Percentiles rank a stretch among this genome's conserved stretches.
Evolutionary conservation across 805 yeast species (phyloP).

Genomic region (Candida piceae): DNA sequence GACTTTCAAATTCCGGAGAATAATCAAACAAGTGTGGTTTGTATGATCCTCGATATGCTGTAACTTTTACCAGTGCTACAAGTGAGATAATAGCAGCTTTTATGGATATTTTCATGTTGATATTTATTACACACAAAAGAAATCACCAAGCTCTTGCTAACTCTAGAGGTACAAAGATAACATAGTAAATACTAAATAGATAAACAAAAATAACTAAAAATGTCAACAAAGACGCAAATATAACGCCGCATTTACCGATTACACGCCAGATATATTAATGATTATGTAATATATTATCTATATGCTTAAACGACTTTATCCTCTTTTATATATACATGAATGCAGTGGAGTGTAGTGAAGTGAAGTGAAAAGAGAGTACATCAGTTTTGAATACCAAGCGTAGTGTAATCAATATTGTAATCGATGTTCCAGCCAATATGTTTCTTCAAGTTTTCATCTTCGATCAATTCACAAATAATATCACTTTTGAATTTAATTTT

Average conservation of each 20-base stretch:
- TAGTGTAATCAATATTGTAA: constrained; percentile 11
- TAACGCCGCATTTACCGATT: not conserved
- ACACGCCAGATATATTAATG: too few relatives aligned
- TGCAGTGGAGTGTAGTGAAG: too few relatives aligned
- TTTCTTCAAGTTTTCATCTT: constrained; percentile 7
- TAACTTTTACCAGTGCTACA: not conserved
- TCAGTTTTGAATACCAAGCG: constrained; percentile 3
- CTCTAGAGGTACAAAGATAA: too few relatives aligned
- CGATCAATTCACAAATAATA: constrained; percentile 9
- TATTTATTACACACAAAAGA: too few relatives aligned
- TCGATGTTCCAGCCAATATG: constrained; percentile 28
- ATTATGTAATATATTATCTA: too few relatives aligned
- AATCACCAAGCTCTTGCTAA: too few relatives aligned
- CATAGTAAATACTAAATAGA: too few relatives aligned
- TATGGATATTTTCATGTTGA: too few relatives aligned
- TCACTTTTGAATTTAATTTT: constrained; percentile 19
- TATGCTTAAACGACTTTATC: too few relatives aligned
- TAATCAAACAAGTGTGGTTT: not conserved
- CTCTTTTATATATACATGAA: too few relatives aligned
- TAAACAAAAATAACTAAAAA: constrained; percentile 1
- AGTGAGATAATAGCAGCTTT: not conserved
- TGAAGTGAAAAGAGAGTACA: not conserved
- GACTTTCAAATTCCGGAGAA: not conserved
- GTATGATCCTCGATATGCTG: not conserved
- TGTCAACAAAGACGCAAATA: constrained; percentile 1